Evolutionary conservation across 495 filamentous ascomycete genomes (phyloP).

Genomic region (Talaromyces wortmannii): DNA sequence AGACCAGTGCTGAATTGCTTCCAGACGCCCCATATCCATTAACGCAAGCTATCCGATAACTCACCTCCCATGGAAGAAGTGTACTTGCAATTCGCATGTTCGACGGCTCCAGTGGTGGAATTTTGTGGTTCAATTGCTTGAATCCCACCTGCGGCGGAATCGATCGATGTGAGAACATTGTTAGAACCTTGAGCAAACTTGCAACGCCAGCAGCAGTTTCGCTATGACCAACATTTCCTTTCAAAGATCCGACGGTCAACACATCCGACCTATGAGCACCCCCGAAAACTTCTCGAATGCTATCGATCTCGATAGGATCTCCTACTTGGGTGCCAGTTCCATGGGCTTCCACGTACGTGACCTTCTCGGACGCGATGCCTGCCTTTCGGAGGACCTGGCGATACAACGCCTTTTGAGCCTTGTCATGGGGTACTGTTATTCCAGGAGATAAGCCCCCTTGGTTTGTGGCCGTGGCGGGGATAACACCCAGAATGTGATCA

Average conservation of each 20-base stretch:
- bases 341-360: conserved; percentile 29
- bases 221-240: conserved; percentile 35
- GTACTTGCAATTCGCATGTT: conserved; percentile 12
- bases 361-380: conserved; percentile 14
- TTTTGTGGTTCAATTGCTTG: conserved; percentile 27
- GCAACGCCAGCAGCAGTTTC: conserved; percentile 36
- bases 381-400: conserved; percentile 14
- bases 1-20: conserved; percentile 19
- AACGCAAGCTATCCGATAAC: conserved; percentile 22
- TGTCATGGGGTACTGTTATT: conserved; percentile 7
- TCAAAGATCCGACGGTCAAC: conserved; percentile 27
- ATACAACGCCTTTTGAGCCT: conserved; percentile 3
- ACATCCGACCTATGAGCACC: conserved; percentile 4
- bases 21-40: conserved; percentile 33
- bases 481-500: conserved; percentile 29
- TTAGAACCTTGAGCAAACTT: conserved; percentile 27
- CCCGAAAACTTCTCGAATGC: conserved; percentile 25
- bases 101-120: conserved; percentile 15
- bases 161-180: conserved; percentile 31
- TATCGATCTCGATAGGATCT: conserved; percentile 21
- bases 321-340: conserved; percentile 37
- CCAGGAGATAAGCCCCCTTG: conserved; percentile 22
- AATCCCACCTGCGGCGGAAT: conserved; percentile 29
- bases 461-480: conserved; percentile 24
- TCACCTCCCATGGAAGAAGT: conserved; percentile 15